phyloP scores from a whole-genome alignment of 1,284 basidiomycete genomes.

The Polyporus tsugae region DNA sequence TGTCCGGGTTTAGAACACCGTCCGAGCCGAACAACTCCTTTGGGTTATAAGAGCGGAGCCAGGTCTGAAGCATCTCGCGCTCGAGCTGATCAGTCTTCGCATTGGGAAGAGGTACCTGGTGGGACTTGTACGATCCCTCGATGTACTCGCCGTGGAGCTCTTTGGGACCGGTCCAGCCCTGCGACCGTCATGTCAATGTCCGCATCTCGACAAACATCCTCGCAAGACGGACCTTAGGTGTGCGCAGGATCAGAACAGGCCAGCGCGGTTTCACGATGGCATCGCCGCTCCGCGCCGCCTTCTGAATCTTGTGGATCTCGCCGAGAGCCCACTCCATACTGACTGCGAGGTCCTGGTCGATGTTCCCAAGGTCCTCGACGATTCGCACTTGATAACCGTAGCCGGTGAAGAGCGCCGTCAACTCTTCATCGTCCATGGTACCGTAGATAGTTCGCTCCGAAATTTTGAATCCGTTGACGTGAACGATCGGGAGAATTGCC shows the following conservation, averaged over 20 bases:
- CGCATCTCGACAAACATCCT: neutral
- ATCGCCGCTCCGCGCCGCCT: constrained; percentile 76
- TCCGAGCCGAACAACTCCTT: constrained; percentile 66
- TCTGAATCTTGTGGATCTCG: constrained; percentile 83
- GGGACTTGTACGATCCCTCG: constrained; percentile 80
- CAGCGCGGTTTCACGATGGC: constrained; percentile 86
- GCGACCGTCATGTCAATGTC: neutral
- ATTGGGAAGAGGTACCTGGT: constrained; percentile 84
- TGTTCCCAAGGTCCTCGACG: constrained; percentile 75
- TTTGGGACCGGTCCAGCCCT: constrained; percentile 77
- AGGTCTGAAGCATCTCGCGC: constrained; percentile 67
- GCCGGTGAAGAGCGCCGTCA: constrained; percentile 76
- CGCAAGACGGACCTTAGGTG: constrained; percentile 65
- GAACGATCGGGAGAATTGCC: constrained; percentile 88
- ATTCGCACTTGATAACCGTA: constrained; percentile 91
- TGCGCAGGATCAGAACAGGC: constrained; percentile 86
- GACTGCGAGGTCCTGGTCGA: constrained; percentile 77
- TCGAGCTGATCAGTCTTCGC: constrained; percentile 72
- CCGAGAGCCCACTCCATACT: constrained; percentile 85
- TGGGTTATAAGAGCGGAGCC: constrained; percentile 76
- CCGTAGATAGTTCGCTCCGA: constrained; percentile 89
- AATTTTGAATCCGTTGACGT: constrained; percentile 89
- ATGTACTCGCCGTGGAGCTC: constrained; percentile 70
- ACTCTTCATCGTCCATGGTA: constrained; percentile 89
- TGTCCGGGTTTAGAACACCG: constrained; percentile 56